Base-by-base conservation (phyloP, 2,329 filamentous ascomycete genomes). In the Zymoseptoria brevis region DNA sequence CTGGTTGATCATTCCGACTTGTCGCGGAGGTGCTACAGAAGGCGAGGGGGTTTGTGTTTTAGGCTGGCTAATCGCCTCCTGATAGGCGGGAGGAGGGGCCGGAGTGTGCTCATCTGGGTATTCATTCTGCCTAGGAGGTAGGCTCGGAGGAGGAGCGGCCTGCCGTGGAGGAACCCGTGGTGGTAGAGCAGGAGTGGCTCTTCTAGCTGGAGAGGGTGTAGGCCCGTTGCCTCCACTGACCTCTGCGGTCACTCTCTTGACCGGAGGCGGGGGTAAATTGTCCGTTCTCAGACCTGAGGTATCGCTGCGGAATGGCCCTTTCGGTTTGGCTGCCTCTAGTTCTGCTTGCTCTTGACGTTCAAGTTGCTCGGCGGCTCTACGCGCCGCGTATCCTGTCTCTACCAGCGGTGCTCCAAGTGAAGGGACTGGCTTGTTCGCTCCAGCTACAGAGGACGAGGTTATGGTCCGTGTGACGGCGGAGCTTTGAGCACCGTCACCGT, bases 221-320 rank as follows among this genome's bases (percentile, higher is more conserved):
- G 67, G 64, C 30, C 74, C 57, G 63, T 63, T 58, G 26, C 56
- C 56, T 22, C 57, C 58, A 19, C 49, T 52, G 58, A 68, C 53
- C 66, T 58, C 74, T 9, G 59, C 57, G 19, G 55, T 53, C 57
- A 67, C 73, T 50, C 79, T 73, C 56, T 86, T 80, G 4, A 78
- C 76, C 0, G 90, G 90, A 2, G 89, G 90, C 21, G 83, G 84
- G 1, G 89, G 88, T 4, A 93, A 80, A 69, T 87, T 77, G 26
- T 82, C 76, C 0, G 88, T 90, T 30, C 81, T 81, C 21, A 92
- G 74, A 1, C 88, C 88, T 1, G 88, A 90, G 0, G 86, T 89
- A 71, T 93, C 80, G 50, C 79, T 77, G 50, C 83, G 80, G 68
- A 87, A 94, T 3, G 87, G 85, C n/a, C 83, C 80, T 7, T 85